Evolutionary conservation across 768 basidiomycete species (phyloP).

Genomic region (Hygrophorus russula): DNA sequence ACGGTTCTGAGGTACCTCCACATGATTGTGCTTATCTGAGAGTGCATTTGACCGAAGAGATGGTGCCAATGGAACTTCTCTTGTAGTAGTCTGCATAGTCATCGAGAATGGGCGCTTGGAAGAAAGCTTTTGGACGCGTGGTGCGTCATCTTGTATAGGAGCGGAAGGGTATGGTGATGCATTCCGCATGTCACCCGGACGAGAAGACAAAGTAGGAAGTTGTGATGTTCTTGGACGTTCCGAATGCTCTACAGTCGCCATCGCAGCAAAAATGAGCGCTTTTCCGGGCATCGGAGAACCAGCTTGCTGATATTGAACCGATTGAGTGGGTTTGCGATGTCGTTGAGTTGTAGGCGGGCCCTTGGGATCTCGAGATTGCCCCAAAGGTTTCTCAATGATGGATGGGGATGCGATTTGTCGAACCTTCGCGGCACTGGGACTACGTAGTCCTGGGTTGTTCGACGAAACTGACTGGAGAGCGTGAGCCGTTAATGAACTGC

Average conservation of each 20-base stretch:
- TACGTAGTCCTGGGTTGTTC: conserved; percentile 1
- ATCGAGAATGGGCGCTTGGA: too few relatives aligned
- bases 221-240: conserved; percentile 7
- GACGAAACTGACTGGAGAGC: not conserved
- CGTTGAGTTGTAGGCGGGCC: not conserved
- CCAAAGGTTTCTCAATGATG: not conserved
- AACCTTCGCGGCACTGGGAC: conserved; percentile 5
- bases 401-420: not conserved
- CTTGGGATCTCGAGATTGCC: not conserved
- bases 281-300: conserved; percentile 18
- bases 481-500: conserved; percentile 2
- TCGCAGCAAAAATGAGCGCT: conserved; percentile 56
- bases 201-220: conserved; percentile 5
- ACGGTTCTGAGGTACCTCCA: conserved; percentile 12
- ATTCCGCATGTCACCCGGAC: conserved; percentile 2
- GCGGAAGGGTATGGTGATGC: not conserved
- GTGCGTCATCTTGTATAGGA: too few relatives aligned
- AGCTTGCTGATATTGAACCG: conserved; percentile 3
- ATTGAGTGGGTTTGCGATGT: conserved; percentile 1
- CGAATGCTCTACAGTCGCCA: conserved; percentile 22
- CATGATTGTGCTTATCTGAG: conserved; percentile 11
- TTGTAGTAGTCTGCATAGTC: too few relatives aligned
- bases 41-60: too few relatives aligned
- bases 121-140: too few relatives aligned
- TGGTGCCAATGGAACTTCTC: too few relatives aligned